phyloP scores from a whole-genome alignment of 805 yeast genomes.

The Nakazawaea molendinolei region DNA sequence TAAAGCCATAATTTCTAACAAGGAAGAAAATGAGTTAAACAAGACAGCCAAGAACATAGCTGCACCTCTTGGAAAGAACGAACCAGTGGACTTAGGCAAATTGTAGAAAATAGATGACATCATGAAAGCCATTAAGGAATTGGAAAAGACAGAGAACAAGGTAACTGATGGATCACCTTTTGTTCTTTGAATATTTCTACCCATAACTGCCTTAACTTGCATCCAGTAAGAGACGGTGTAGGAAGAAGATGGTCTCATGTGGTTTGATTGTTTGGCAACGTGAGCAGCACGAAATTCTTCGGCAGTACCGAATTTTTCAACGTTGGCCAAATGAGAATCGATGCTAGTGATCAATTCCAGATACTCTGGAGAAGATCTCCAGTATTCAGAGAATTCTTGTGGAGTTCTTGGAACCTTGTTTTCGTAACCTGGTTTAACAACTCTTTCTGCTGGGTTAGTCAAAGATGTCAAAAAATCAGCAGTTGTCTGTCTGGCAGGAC shows the following conservation, averaged over 20 bases:
- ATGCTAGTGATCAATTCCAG: conserved; percentile 32
- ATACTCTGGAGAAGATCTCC: conserved; percentile 41
- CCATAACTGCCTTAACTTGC: conserved; percentile 39
- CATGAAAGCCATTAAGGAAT: conserved; percentile 39
- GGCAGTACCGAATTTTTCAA: conserved; percentile 15
- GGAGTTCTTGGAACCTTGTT: conserved; percentile 45
- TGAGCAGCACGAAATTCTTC: conserved; percentile 22
- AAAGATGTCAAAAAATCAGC: conserved; percentile 38
- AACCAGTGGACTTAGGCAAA: conserved; percentile 26
- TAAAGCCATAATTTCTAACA: conserved; percentile 35
- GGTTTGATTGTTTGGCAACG: conserved; percentile 34
- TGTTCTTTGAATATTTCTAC: conserved; percentile 37
- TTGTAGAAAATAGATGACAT: conserved; percentile 47
- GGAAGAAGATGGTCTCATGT: conserved; percentile 34
- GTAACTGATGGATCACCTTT: conserved; percentile 38
- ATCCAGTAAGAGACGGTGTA: conserved; percentile 37
- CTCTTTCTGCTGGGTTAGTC: conserved; percentile 42
- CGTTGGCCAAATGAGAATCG: conserved; percentile 24
- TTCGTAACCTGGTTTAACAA: conserved; percentile 35
- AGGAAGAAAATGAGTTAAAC: conserved; percentile 37
- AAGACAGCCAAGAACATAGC: conserved; percentile 30
- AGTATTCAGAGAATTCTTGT: conserved; percentile 42
- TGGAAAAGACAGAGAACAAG: conserved; percentile 30
- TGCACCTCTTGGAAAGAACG: conserved; percentile 37
- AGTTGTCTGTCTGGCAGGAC: conserved; percentile 41